A percentile compares a stretch with the other conserved stretches of the same genome.
Conservation (phyloP, 352 stramenopile genomes). For the Phytophthora vignae region DNA sequence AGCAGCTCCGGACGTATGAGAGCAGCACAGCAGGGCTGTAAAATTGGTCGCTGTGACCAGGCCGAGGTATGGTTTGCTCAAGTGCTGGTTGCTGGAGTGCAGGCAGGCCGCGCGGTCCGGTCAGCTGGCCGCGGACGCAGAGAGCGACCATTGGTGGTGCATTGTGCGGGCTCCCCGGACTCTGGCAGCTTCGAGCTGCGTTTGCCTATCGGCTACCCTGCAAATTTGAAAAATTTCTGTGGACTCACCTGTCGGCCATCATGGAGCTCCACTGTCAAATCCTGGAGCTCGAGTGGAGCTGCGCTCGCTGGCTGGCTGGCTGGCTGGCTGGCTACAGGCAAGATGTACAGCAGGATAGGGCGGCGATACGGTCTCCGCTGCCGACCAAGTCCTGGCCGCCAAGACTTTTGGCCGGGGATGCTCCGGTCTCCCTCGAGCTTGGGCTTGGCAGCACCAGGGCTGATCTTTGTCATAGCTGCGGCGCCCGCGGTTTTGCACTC, state of each 20-base stretch:
- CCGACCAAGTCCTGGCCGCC: no score
- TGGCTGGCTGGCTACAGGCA: not conserved
- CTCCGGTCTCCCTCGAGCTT: constrained; percentile 1
- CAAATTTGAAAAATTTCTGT: constrained; percentile 16
- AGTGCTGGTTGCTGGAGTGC: constrained; percentile 13
- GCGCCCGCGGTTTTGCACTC: constrained; percentile 14
- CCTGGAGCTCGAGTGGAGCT: constrained; percentile 4
- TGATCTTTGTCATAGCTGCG: not conserved
- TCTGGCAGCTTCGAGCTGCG: no score
- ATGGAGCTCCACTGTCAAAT: constrained; percentile 21
- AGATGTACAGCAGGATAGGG: no score
- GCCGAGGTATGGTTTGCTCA: no score
- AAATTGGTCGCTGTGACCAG: no score
- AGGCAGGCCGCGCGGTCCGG: constrained; percentile 9
- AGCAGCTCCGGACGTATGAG: constrained; percentile 1
- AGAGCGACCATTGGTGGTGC: constrained; percentile 15
- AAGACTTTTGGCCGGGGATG: not conserved
- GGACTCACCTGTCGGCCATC: constrained; percentile 9
- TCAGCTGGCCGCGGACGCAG: constrained; percentile 21
- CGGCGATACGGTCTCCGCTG: no score
- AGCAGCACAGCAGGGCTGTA: no score
- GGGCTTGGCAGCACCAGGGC: constrained; percentile 3
- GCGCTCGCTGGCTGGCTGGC: not conserved
- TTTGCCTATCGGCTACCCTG: not conserved
- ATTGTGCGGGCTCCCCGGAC: no score